Evolutionary conservation across 768 basidiomycete species (phyloP), one percentile per base, ranked within the genome.

Genomic region (Tylopilus subfusipes): DNA sequence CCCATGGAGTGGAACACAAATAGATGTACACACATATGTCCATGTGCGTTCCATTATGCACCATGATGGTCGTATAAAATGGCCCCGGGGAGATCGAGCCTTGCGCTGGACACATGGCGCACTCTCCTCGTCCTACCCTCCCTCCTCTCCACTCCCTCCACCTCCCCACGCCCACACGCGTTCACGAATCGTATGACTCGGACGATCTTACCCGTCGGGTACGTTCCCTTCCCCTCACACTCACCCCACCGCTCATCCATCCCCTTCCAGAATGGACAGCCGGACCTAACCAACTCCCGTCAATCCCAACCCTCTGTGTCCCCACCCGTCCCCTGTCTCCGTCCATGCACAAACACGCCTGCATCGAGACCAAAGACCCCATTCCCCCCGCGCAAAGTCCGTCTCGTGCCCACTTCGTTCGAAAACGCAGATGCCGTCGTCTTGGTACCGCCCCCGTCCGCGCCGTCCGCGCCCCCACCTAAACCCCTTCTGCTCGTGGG

Each of bases 381-480:
- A 52, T 14, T 60, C 49, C 45, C 57, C 7, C 46, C 64, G 25
- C 57, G 56, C 36, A 68, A 72, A 65, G 53, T 77, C 53, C 74
- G 73, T 53, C 75, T 83, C 38, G 70, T 78, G 21, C 79, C 79
- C 5, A 80, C 81, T 55, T 59, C 77, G n/a, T 61, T 83, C 42
- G 80, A 78, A 29, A 67, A 76, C 16, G 84, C 83, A 0, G 74
- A 82, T 19, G 83, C 81, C 2, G 72, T 82, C 53, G 67, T 85
- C 27, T 53, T 81, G 47, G 68, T 81, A 11, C 71, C 73, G 22
- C 72, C 75, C 40, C 67, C 72, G 2, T 18, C 56, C 16, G 47
- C 59, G 12, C 60, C 72, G 0, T 59, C 65, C 29, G 57, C 53
- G 19, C 55, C 56, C 14, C 33, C 36, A 6, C 59, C 36, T 16